A percentile compares a stretch with the other conserved stretches of the same genome.
phyloP scores from a whole-genome alignment of 257 asterid genomes.

The Solanum chiquidenum region DNA sequence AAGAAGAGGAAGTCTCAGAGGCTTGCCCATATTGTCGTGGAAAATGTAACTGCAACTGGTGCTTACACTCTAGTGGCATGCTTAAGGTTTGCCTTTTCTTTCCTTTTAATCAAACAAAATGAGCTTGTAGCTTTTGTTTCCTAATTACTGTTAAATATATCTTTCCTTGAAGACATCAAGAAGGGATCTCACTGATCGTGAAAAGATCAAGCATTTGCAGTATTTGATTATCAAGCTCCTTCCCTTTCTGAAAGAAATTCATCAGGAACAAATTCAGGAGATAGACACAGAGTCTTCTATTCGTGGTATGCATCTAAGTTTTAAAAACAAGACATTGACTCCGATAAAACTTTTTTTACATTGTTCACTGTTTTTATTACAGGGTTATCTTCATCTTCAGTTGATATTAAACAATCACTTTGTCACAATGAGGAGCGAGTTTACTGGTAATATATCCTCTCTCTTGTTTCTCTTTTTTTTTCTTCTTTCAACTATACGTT shows the following conservation, averaged over 20 bases:
- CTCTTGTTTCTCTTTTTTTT: not conserved
- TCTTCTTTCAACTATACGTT: not conserved
- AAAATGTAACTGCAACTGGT: conserved; percentile 77
- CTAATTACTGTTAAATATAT: conserved; percentile 13
- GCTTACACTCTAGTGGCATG: conserved; percentile 52
- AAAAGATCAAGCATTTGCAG: conserved; percentile 53
- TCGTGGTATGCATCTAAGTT: conserved; percentile 33
- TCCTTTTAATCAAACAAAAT: not conserved
- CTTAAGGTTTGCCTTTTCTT: conserved; percentile 41
- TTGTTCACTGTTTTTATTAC: conserved; percentile 6
- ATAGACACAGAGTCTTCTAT: conserved; percentile 43
- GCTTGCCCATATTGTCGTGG: conserved; percentile 68
- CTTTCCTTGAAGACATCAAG: conserved; percentile 38
- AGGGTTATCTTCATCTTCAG: conserved; percentile 42
- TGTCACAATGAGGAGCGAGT: conserved; percentile 67
- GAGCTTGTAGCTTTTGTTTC: not conserved
- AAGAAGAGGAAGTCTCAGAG: conserved; percentile 51
- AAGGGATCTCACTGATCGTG: conserved; percentile 34
- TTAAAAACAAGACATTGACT: not conserved
- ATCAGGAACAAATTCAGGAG: conserved; percentile 59
- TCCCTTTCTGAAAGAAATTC: conserved; percentile 54
- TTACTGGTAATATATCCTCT: conserved; percentile 42
- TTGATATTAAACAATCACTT: conserved; percentile 42
- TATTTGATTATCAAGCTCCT: conserved; percentile 46
- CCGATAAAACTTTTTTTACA: not conserved